A percentile compares a stretch with the other conserved stretches of the same genome.
Conservation (phyloP, 768 basidiomycete genomes). For the Saitozyma sp. region DNA sequence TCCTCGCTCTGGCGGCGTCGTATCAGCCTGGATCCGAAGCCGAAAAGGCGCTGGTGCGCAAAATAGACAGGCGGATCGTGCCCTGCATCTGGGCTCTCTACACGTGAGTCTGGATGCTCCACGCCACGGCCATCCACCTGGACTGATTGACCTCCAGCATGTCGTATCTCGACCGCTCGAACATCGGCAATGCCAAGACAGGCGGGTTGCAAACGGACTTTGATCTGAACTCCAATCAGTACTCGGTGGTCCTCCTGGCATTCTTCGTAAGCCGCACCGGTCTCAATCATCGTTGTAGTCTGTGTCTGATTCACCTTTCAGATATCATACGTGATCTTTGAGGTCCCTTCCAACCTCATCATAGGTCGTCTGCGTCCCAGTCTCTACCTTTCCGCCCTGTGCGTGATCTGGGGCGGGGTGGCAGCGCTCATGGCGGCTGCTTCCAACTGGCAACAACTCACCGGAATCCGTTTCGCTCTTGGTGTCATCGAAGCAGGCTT, state of each 20-base stretch:
- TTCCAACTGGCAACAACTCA: slow-evolving; percentile 13
- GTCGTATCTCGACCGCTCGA: slow-evolving; percentile 25
- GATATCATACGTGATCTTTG: slow-evolving; percentile 5
- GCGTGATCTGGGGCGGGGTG: slow-evolving; percentile 28
- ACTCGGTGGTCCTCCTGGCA: slow-evolving; percentile 28
- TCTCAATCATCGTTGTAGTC: too few relatives aligned
- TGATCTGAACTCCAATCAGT: slow-evolving; percentile 31
- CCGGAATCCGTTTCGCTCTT: slow-evolving; percentile 20
- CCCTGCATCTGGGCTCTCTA: slow-evolving; percentile 15
- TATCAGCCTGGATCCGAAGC: too few relatives aligned
- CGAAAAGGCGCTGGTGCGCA: slow-evolving; percentile 17
- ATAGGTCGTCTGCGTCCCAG: slow-evolving; percentile 21
- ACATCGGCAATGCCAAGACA: slow-evolving; percentile 29
- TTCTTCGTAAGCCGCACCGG: too few relatives aligned
- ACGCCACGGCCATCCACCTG: too few relatives aligned
- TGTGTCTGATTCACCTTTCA: too few relatives aligned
- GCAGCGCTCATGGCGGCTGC: slow-evolving; percentile 26
- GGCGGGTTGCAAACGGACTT: slow-evolving; percentile 33
- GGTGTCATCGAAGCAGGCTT: slow-evolving; percentile 35
- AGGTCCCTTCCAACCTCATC: slow-evolving; percentile 28
- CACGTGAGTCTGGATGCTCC: too few relatives aligned
- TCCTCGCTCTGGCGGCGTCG: too few relatives aligned
- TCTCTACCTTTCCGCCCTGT: slow-evolving; percentile 22
- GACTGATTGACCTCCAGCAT: too few relatives aligned
- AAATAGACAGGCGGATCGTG: slow-evolving; percentile 16